A percentile compares a stretch with the other conserved stretches of the same genome.
Evolutionary conservation across 345 rosid species (phyloP).

Genomic region (Lagerstroemia speciosa): DNA sequence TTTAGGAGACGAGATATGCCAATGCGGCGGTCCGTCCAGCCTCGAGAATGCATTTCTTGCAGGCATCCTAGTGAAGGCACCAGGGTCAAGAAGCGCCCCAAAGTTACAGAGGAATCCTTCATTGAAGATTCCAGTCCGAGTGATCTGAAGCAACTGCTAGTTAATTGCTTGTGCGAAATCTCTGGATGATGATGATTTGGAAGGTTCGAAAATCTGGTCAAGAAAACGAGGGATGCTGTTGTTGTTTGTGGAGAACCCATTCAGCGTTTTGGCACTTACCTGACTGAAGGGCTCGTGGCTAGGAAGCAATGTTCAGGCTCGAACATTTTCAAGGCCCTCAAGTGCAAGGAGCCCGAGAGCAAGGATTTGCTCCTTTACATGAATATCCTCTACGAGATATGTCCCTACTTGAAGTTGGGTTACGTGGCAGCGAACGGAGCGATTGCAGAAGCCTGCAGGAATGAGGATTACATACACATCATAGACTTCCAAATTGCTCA

Average conservation of each 20-base stretch:
- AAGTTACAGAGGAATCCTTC: conserved; percentile 15
- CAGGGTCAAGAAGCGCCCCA: conserved; percentile 26
- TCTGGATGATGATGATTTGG: conserved; percentile 33
- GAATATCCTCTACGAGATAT: conserved; percentile 54
- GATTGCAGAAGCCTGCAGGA: conserved; percentile 68
- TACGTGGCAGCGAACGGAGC: conserved; percentile 81
- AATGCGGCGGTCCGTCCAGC: conserved; percentile 21
- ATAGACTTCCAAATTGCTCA: conserved; percentile 61
- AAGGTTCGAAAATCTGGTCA: conserved; percentile 33
- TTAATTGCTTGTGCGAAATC: conserved; percentile 56
- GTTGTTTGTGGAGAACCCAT: conserved; percentile 49
- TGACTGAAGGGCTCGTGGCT: conserved; percentile 59
- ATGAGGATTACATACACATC: conserved; percentile 48
- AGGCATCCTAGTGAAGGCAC: conserved; percentile 22
- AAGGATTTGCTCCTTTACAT: conserved; percentile 55
- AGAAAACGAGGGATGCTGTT: conserved; percentile 34
- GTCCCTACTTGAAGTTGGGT: conserved; percentile 70
- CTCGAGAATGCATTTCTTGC: conserved; percentile 19
- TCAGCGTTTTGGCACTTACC: conserved; percentile 62
- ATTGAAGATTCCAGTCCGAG: conserved; percentile 20
- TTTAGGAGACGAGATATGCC: conserved; percentile 23
- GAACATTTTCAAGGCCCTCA: conserved; percentile 38
- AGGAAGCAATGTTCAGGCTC: conserved; percentile 46
- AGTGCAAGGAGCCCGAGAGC: conserved; percentile 54
- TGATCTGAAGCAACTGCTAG: conserved; percentile 39